Base-by-base conservation (phyloP, 139 green algal species). In the Dunaliella primolecta region DNA sequence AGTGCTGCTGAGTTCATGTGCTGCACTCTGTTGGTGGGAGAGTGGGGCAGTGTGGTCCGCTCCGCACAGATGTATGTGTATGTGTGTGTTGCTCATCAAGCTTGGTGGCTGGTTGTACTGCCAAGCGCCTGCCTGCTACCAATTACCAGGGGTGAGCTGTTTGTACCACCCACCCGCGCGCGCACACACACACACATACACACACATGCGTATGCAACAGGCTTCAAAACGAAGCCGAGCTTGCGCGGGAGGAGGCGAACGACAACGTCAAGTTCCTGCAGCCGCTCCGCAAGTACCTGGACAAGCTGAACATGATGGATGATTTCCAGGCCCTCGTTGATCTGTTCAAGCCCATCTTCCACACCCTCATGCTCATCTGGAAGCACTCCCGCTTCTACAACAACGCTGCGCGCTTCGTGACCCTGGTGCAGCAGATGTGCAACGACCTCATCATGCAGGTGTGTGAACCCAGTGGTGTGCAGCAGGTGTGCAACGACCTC, bases 341-440 rank as follows among this genome's bases (percentile, higher is more conserved):
- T 80, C 86, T 97, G 36, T 98, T 98, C 89, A 94, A 94, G 86
- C 95, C 95, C 20, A 89, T 97, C 80, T 92, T 98, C 83, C 95
- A 98, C 91, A 93, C 85, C 27, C 85, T 98, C 64, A 91, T 98
- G 89, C 92, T 98, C 33, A 95, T 98, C 64, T 98, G 95, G 95
- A 96, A 95, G 90, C 90, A 98, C 88, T 94, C 88, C 80, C 88
- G 87, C 36, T 91, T 94, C 87, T 98, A 97, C 92, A 96, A 95
- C 88, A 95, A 87, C 30, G 88, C 91, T 32, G 88, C 87, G 27
- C 92, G 95, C 36, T 90, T 98, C 75, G 94, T 96, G 11, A 94
- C 95, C 27, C 88, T 98, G 29, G 90, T 98, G 86, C 91, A 93
- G 3, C 92, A 97, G 89, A 92, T 97, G 33, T 97, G 93, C 92